Evolutionary conservation across 495 filamentous ascomycete species (phyloP), one percentile per base, ranked within the genome.

Genomic region (Cladorrhinum samala): DNA sequence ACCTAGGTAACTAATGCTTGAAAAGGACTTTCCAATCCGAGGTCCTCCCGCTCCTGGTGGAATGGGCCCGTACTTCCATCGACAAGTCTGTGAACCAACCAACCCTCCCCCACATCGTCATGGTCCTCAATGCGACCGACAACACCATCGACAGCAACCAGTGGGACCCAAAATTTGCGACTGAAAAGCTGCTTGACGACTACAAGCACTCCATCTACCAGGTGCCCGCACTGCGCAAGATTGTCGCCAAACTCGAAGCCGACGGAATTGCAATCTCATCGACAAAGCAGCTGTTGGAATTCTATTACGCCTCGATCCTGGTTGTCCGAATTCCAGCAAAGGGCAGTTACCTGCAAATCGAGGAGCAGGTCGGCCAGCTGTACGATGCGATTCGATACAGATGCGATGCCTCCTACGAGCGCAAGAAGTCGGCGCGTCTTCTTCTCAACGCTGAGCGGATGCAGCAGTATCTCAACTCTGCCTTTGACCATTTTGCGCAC

Each of bases 41-140:
- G 5, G 75, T 76, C 1, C 56, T 76, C 13, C 54, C 68, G 23
- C 72, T 70, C 46, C 61, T 81, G 3, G 61, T 80, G 16, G 59
- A 72, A 52, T 70, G 68, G 68, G 68, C 63, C 5, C 57, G 64
- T n/a, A 53, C 63, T 14, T 64, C 70, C 18, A 67, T 82, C 23
- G 76, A 83, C 58, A 77, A 71, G 44, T 81, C 79, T 1, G 59
- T 73, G 36, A 80, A 81, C 49, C 81, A 84, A 49, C 76, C 78
- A 0, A 68, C 66, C 2, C 60, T 81, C 14, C 79, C 80, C 1
- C 79, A 82, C 54, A 72, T 70, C 9, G 71, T 84, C 33, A 77
- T 84, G 36, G 75, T 68, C 1, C 61, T 82, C 3, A 82, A 82
- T 59, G 74, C 73, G 1, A 70, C 70, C 0, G 73, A 79, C n/a